Evolutionary conservation across 2,329 filamentous ascomycete genomes (phyloP), one percentile per base, ranked within the genome.

Genomic region (Claviceps paspali): DNA sequence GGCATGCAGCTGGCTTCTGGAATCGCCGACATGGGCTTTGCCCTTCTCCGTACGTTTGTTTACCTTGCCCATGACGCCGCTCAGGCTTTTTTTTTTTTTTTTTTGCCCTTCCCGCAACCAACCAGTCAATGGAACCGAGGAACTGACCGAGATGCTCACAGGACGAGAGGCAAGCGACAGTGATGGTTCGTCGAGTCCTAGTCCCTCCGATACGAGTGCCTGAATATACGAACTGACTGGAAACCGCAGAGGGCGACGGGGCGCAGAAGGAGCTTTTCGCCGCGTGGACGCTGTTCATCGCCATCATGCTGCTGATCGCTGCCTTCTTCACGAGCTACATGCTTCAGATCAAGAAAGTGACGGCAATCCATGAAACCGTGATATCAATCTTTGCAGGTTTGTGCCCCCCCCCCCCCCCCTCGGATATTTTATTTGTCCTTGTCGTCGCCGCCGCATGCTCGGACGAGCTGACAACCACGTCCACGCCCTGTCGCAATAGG

Each of bases 281-380:
- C 50, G 95, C 91, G 64, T 95, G 85, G 86, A 87, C 88, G 22
- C 77, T 98, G 47, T 94, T 95, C 63, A 98, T 98, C 53, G 76
- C 93, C 50, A 94, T 98, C 50, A 73, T 85, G 64, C 76, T 98
- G 49, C 77, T 98, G 51, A 94, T 96, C 48, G 74, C 82, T 47
- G 88, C 91, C 44, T 83, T 98, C 50, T 93, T 96, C 60, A 93
- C 86, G 31, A 95, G 87, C 68, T 98, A 98, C 63, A 81, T 92
- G 48, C 73, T 98, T 43, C 88, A 96, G 61, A 84, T 91, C 63
- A 87, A 84, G 62, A 95, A 92, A 64, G 87, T 98, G 39, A 91
- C 95, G 52, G 91, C 91, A 21, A 81, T 98, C 38, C 91, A 98
- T 60, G 91, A 98, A 65, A 98, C 91, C 2, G 91, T 96, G 50